These are phyloP conservation scores for Xylaria castorea DNA, from an alignment of 495 filamentous ascomycete species.

Conservation along the genomic window DNA sequence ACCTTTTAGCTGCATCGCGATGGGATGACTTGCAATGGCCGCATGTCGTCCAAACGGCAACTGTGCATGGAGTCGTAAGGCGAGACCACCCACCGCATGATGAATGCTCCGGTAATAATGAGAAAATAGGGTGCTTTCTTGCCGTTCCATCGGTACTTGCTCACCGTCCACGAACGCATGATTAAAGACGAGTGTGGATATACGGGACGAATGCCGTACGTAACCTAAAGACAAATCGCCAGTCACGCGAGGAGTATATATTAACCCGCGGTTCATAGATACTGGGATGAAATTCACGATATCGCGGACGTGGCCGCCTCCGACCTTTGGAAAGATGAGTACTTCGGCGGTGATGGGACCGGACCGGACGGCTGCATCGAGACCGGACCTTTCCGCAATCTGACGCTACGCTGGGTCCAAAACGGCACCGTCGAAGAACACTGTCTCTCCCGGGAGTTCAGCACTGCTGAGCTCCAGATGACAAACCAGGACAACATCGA, in stretches of 20 bases:
- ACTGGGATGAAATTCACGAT: conserved; percentile 55
- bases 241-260: background rate
- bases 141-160: conserved; percentile 59
- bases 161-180: conserved; percentile 51
- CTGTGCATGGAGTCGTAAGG: conserved; percentile 43
- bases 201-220: conserved; percentile 50
- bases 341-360: conserved; percentile 55
- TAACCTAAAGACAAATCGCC: conserved; percentile 37
- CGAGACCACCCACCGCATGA: background rate
- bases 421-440: conserved; percentile 34
- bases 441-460: conserved; percentile 46
- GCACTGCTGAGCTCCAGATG: conserved; percentile 34
- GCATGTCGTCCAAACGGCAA: conserved; percentile 42
- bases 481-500: conserved; percentile 37
- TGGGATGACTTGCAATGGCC: conserved; percentile 55
- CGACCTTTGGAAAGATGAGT: conserved; percentile 42
- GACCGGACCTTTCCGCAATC: conserved; percentile 51
- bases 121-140: conserved; percentile 43
- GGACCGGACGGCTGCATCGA: conserved; percentile 43
- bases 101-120: background rate
- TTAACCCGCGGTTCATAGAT: conserved; percentile 35
- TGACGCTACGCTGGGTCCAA: conserved; percentile 45
- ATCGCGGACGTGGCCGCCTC: conserved; percentile 44
- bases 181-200: conserved; percentile 54
- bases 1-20: conserved; percentile 41